phyloP scores from a whole-genome alignment of 805 yeast genomes.

The Candida saitoana region DNA sequence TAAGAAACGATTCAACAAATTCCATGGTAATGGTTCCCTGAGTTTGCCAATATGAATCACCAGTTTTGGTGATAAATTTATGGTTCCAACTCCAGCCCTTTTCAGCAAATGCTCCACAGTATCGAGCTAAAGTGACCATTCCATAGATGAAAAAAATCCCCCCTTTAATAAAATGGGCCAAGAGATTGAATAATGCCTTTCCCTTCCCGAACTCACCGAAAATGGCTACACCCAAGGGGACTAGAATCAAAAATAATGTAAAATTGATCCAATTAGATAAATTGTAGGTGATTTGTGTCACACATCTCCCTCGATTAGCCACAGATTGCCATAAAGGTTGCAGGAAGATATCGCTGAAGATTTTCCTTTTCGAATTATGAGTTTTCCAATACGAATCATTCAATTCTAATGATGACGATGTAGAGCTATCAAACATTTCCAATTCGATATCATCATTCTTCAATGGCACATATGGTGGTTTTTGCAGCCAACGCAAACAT shows the following conservation, averaged over 20 bases:
- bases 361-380: neutral
- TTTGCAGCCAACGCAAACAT: constrained; percentile 25
- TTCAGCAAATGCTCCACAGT: constrained; percentile 72
- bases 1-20: constrained; percentile 71
- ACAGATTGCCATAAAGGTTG: neutral
- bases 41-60: constrained; percentile 31
- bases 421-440: neutral
- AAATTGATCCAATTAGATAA: constrained; percentile 63
- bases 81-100: constrained; percentile 92
- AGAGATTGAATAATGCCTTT: constrained; percentile 63
- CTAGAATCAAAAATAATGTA: constrained; percentile 52
- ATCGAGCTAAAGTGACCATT: constrained; percentile 74
- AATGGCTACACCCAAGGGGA: constrained; percentile 60
- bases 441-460: neutral
- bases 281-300: constrained; percentile 33
- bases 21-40: constrained; percentile 70
- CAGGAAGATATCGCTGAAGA: neutral
- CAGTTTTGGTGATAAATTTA: constrained; percentile 25
- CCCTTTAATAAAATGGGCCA: constrained; percentile 96
- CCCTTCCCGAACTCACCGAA: constrained; percentile 70
- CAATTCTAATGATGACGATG: constrained; percentile 3
- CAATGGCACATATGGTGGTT: neutral
- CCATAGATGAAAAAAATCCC: constrained; percentile 82
- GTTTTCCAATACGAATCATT: constrained; percentile 2
- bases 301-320: constrained; percentile 1